These are phyloP conservation scores for Aureobasidium sp. DNA, from an alignment of 2,329 filamentous ascomycete genomes.

Conservation along the genomic window DNA sequence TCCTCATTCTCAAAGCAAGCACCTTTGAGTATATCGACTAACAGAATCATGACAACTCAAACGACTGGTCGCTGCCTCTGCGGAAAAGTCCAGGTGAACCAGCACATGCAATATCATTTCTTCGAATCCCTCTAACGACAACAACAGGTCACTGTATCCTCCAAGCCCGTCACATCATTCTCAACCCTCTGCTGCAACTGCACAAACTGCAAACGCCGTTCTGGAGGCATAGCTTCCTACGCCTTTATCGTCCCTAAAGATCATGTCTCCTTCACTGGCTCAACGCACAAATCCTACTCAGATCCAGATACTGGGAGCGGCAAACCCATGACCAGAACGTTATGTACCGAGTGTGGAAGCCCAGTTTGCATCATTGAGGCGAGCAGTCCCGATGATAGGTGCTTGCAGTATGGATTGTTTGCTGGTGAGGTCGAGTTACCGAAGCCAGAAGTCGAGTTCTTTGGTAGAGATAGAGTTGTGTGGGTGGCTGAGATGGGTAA, in stretches of 20 bases:
- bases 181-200: constrained; percentile 18
- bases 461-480: constrained; percentile 16
- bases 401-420: constrained; percentile 20
- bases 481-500: constrained; percentile 16
- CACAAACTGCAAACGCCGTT: constrained; percentile 18
- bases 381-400: constrained; percentile 14
- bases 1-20: not conserved
- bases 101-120: no score
- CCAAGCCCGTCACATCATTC: not conserved
- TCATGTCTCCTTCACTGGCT: constrained; percentile 15
- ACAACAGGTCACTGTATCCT: not conserved
- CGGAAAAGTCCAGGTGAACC: constrained; percentile 1
- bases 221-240: constrained; percentile 18
- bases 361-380: constrained; percentile 19
- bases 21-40: not conserved
- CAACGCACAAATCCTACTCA: constrained; percentile 11
- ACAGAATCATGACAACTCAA: not conserved
- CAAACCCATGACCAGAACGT: constrained; percentile 18
- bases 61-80: constrained; percentile 11
- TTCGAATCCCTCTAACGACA: no score
- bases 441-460: constrained; percentile 17
- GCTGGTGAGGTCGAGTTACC: constrained; percentile 15
- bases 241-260: constrained; percentile 18
- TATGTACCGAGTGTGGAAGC: constrained; percentile 17
- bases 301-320: constrained; percentile 17